Percentiles rank a stretch among this genome's conserved stretches.
Conservation (phyloP, 345 rosid genomes). For the Bruguiera sexangula region DNA sequence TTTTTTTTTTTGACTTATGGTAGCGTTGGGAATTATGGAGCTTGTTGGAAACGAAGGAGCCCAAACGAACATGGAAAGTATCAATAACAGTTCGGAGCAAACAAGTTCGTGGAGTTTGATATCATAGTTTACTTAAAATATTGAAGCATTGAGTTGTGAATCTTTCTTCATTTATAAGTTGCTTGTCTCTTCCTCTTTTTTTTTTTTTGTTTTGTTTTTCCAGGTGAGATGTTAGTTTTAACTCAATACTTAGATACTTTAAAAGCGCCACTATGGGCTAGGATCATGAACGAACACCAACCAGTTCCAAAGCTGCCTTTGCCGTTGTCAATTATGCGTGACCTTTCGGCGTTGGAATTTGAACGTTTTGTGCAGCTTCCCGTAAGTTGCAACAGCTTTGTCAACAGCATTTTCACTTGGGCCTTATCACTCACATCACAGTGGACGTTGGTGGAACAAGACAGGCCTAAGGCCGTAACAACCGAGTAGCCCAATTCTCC, state of each 20-base stretch:
- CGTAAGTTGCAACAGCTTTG: conserved; percentile 12
- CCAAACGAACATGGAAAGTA: no score
- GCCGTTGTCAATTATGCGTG: conserved; percentile 35
- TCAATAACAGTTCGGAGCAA: no score
- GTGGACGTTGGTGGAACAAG: conserved; percentile 17
- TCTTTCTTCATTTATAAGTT: no score
- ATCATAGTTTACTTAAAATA: no score
- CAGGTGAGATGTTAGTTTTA: not conserved
- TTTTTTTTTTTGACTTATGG: not conserved
- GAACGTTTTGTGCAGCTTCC: conserved; percentile 39
- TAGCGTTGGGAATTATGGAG: conserved; percentile 12
- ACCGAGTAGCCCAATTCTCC: conserved; percentile 18
- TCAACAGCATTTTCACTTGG: conserved; percentile 18
- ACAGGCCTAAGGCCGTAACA: conserved; percentile 17
- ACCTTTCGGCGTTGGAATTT: conserved; percentile 23
- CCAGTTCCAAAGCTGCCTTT: conserved; percentile 29
- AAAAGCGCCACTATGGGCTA: no score
- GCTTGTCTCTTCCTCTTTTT: no score
- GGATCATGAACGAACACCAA: no score
- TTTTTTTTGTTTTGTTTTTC: conserved; percentile 19
- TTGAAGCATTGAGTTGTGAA: no score
- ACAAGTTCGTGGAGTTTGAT: no score
- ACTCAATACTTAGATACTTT: no score
- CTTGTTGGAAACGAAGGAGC: not conserved
- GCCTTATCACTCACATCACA: conserved; percentile 27